Evolutionary conservation across 2,329 filamentous ascomycete species (phyloP), one percentile per base, ranked within the genome.

Genomic region (Didymella segeticola): DNA sequence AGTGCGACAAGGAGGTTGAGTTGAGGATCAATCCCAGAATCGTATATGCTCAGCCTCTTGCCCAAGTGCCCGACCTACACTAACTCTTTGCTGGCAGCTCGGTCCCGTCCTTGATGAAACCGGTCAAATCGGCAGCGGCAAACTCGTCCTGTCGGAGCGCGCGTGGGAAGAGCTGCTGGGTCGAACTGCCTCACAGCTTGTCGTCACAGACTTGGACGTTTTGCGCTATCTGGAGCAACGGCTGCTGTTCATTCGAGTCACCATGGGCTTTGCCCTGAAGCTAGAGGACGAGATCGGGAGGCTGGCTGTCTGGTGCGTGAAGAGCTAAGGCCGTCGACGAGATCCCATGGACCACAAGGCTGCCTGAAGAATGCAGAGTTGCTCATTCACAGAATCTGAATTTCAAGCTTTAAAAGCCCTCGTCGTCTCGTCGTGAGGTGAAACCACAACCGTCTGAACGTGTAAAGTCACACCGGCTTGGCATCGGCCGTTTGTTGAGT

Each of bases 191-290:
- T 66, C 75, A 14, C 76, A 81, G 39, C 60, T 85, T 71, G 78
- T 79, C 2, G 56, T 53, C 8, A 64, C 73, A 19, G 54, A 70
- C 11, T 53, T 67, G 0, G 75, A 80, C 11, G 72, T 75, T 15
- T 56, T 85, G n/a, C 73, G 73, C 47, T 74, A 77, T 36, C 66
- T 86, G 5, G 82, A 86, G 59, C 78, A 82, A 57, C 72, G 80
- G 4, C 62, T 86, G 41, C 47, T 81, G 12, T 85, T 81, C 57
- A 68, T 82, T 42, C 76, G 83, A 14, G 62, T 85, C 8, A 84
- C 80, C 14, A 58, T 87, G 61, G 76, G 80, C 5, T 84, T 87
- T 64, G 84, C 82, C 1, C 82, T 84, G 80, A 77, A 75, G 15
- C 67, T 75, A 8, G 63, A 62, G 48, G 72, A 54, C 60, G 67